Base-by-base conservation (phyloP, 371 early-diverging fungal genomes). In the Dipsacomyces acuminosporus region DNA sequence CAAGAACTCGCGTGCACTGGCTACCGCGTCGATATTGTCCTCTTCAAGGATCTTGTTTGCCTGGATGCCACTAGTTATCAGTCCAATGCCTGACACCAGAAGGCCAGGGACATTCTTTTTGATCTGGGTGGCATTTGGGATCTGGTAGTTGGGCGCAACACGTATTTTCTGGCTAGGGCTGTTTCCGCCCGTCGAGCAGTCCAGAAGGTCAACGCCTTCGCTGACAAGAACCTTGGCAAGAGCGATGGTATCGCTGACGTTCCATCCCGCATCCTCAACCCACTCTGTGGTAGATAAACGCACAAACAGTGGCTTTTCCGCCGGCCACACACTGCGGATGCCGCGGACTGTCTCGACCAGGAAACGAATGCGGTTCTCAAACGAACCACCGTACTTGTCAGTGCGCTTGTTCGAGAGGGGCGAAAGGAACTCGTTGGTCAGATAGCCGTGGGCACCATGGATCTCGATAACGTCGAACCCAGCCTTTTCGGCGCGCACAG, bases 391-490 rank as follows among this genome's bases (percentile, higher is more conserved):
- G 63, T 91, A 94, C 41, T 82, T 60, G 63, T 94, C 95, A 0
- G 89, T 88, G 35, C 95, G 82, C 24, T 79, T 59, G 75, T 94
- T 96, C 35, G 84, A 78, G 11, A 87, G 54, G 2, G 91, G 89
- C 20, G 88, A 88, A 17, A 90, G 30, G 59, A 96, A 96, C 58
- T 78, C 78, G 63, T 82, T 79, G 45, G 90, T 51, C 38, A 93
- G 73, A 69, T 91, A 93, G 6, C 90, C 89, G 57, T 82, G 83
- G 0, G 89, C 90, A 41, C 79, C 82, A 56, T 96, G 95, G 40
- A 96, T 76, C 72, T 96, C 93, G 19, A 94, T 60, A 0, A 82
- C 83, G 43, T 96, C 91, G 65, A 92, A 85, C 0, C 90, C 94
- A 7, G 88, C 90, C 53, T 82, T 71, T 14, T 81, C 76, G 11